These are phyloP conservation scores for Yamagishiella unicocca DNA, from an alignment of 139 green algal species.

Conservation along the genomic window DNA sequence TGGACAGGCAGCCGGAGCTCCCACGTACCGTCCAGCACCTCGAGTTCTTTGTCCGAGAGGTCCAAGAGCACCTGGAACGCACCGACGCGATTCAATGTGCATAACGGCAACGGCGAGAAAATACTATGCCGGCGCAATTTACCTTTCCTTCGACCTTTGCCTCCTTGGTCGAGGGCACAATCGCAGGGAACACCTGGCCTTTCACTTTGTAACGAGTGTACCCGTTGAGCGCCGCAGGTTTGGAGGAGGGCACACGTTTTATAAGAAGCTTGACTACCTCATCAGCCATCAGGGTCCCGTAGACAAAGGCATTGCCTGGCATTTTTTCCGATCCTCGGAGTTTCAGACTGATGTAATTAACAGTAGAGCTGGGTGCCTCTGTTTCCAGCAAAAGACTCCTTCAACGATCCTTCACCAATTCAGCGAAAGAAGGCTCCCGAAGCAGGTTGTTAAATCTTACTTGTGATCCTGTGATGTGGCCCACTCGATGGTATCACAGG, in stretches of 20 bases:
- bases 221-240: slow-evolving; percentile 65
- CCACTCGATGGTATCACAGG: too few species aligned
- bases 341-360: too few species aligned
- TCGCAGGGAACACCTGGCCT: slow-evolving; percentile 74
- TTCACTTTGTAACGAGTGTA: slow-evolving; percentile 73
- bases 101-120: too few species aligned
- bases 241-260: slow-evolving; percentile 55
- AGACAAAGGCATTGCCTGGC: slow-evolving; percentile 43
- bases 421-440: too few species aligned
- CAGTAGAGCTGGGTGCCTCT: too few species aligned
- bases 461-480: too few species aligned
- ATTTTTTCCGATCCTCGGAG: too few species aligned
- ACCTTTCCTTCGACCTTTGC: slow-evolving; percentile 62
- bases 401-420: too few species aligned
- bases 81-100: too few species aligned
- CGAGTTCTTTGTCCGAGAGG: slow-evolving; percentile 69
- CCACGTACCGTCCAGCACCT: slow-evolving; percentile 72
- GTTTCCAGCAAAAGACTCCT: too few species aligned
- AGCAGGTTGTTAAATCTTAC: too few species aligned
- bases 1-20: too few species aligned
- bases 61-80: slow-evolving; percentile 71
- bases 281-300: slow-evolving; percentile 54
- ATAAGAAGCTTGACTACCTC: slow-evolving; percentile 75
- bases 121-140: not conserved
- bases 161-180: slow-evolving; percentile 46